These are phyloP conservation scores for Lumnitzera racemosa DNA, from an alignment of 345 rosid species.

Conservation along the genomic window DNA sequence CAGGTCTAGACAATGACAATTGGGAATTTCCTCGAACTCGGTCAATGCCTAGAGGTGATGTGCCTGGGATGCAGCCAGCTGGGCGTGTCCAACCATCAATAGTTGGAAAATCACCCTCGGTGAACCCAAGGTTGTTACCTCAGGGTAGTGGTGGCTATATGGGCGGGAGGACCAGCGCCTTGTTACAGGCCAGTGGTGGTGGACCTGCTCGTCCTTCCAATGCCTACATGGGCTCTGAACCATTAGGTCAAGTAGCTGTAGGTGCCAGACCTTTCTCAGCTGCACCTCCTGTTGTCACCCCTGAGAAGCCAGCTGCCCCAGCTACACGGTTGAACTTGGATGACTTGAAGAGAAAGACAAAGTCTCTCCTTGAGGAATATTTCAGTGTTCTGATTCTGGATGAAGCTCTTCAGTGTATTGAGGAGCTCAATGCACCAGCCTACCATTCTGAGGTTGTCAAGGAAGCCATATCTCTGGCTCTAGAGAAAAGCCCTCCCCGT, in stretches of 20 bases:
- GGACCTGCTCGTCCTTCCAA: slow-evolving; percentile 18
- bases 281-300: slow-evolving; percentile 15
- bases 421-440: slow-evolving; percentile 56
- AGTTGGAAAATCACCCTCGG: slow-evolving; percentile 39
- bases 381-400: slow-evolving; percentile 43
- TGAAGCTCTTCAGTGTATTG: slow-evolving; percentile 71
- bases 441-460: slow-evolving; percentile 73
- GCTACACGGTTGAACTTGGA: slow-evolving; percentile 27
- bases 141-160: slow-evolving; percentile 66
- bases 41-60: slow-evolving; percentile 77
- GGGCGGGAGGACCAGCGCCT: slow-evolving; percentile 67
- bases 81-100: slow-evolving; percentile 40
- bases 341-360: slow-evolving; percentile 56
- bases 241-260: slow-evolving; percentile 8
- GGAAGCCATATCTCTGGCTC: slow-evolving; percentile 65
- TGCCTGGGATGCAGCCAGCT: slow-evolving; percentile 32
- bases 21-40: slow-evolving; percentile 72
- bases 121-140: slow-evolving; percentile 62
- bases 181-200: slow-evolving; percentile 53
- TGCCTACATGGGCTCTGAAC: slow-evolving; percentile 12
- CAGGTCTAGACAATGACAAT: slow-evolving; percentile 70
- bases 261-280: slow-evolving; percentile 21
- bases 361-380: slow-evolving; percentile 67
- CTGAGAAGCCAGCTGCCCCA: slow-evolving; percentile 23
- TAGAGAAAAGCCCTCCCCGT: slow-evolving; percentile 65